Conservation (phyloP, 305 asterid species). For the Fraxinus greggii region DNA sequence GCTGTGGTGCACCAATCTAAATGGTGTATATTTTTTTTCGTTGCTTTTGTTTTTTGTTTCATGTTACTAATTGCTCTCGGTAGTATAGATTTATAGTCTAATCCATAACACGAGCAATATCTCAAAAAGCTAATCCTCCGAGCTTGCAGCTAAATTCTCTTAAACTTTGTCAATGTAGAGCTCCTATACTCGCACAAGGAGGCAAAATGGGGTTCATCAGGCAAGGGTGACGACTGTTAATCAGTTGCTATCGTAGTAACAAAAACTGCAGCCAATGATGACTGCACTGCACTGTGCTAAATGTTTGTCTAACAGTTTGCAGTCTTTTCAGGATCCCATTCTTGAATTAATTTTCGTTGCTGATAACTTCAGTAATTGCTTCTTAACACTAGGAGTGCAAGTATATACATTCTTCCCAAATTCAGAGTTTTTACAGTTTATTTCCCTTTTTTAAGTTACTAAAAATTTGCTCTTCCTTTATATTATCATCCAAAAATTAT, state of each 20-base stretch:
- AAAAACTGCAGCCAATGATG: background rate
- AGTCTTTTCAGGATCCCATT: background rate
- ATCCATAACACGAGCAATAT: background rate
- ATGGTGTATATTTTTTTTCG: background rate
- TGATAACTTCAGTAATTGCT: background rate
- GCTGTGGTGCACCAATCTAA: background rate
- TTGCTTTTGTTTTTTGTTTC: background rate
- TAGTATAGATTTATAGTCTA: background rate
- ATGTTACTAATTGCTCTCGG: background rate
- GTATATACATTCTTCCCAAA: background rate
- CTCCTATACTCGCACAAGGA: background rate
- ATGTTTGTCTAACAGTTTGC: background rate
- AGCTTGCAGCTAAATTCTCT: background rate
- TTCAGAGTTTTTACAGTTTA: background rate
- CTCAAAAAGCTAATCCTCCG: background rate
- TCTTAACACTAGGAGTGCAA: background rate
- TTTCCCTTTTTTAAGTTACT: background rate
- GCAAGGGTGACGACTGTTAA: background rate
- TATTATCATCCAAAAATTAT: background rate
- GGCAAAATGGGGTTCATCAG: background rate
- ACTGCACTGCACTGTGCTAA: background rate
- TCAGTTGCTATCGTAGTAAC: background rate
- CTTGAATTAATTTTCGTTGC: background rate
- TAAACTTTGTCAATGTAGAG: background rate
- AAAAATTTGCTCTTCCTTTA: background rate